Conservation (phyloP, 805 yeast genomes). For the Myxozyma sirexii region DNA sequence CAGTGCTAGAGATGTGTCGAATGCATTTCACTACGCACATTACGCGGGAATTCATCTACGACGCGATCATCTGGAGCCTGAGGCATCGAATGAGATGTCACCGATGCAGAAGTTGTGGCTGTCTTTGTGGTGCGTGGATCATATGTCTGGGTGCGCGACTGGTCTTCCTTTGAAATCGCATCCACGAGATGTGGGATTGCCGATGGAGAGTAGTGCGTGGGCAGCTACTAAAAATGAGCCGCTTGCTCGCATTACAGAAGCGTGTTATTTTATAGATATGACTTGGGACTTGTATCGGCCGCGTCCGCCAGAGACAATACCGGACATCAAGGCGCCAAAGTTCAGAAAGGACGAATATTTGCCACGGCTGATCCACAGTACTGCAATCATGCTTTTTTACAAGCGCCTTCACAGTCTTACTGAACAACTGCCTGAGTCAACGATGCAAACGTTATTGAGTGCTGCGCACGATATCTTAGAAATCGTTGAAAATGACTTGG, state of each 20-base stretch:
- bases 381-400: conserved; percentile 41
- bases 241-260: conserved; percentile 39
- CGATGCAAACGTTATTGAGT: conserved; percentile 17
- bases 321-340: conserved; percentile 12
- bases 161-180: conserved; percentile 46
- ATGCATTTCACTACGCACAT: conserved; percentile 47
- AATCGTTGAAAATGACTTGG: conserved; percentile 8
- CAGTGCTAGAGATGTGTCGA: conserved; percentile 39
- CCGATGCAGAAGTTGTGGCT: conserved; percentile 42
- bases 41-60: conserved; percentile 47
- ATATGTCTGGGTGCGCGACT: conserved; percentile 46
- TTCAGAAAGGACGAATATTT: conserved; percentile 16
- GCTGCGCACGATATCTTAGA: conserved; percentile 25
- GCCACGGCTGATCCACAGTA: conserved; percentile 37
- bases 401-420: conserved; percentile 36
- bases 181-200: conserved; percentile 46
- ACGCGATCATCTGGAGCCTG: conserved; percentile 27
- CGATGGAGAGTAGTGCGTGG: conserved; percentile 31
- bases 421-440: conserved; percentile 24
- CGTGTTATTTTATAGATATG: conserved; percentile 43
- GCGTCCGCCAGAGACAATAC: conserved; percentile 8
- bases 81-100: conserved; percentile 31
- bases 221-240: conserved; percentile 34
- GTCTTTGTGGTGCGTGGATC: conserved; percentile 46
- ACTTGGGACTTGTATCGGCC: conserved; percentile 48